Percentiles rank a stretch among this genome's conserved stretches.
Conservation (phyloP, 495 filamentous ascomycete genomes). For the Penicillium argentinense region DNA sequence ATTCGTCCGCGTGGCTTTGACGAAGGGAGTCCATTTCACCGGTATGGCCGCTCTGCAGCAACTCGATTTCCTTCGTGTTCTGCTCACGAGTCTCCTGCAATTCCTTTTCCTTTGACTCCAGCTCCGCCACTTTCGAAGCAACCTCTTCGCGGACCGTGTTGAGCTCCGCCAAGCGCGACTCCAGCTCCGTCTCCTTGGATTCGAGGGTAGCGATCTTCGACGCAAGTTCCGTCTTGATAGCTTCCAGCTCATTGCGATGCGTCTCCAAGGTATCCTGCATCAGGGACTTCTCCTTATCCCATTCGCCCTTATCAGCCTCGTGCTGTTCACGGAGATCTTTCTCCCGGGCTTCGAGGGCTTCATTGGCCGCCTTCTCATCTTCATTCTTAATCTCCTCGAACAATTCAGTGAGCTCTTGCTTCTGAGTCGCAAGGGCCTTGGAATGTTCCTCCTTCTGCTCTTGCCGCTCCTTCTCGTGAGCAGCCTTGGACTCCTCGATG, state of each 20-base stretch:
- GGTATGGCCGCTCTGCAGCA: constrained; percentile 24
- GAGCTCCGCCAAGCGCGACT: constrained; percentile 29
- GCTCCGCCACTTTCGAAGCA: constrained; percentile 14
- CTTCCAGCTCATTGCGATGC: constrained; percentile 37
- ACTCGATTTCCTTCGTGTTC: constrained; percentile 15
- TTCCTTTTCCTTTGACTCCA: constrained; percentile 28
- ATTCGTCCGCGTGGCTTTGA: constrained; percentile 23
- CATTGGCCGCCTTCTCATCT: constrained; percentile 43
- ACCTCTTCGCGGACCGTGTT: constrained; percentile 30
- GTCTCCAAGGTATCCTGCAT: constrained; percentile 43
- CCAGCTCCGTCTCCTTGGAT: constrained; percentile 25
- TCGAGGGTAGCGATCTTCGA: constrained; percentile 30
- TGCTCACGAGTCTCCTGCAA: constrained; percentile 29
- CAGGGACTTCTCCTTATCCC: constrained; percentile 43
- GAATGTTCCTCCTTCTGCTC: constrained; percentile 41
- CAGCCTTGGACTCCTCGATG: constrained; percentile 40
- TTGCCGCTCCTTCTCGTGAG: constrained; percentile 37
- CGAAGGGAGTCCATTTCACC: constrained; percentile 28
- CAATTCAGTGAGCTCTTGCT: constrained; percentile 44
- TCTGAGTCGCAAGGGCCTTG: constrained; percentile 39
- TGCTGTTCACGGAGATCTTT: constrained; percentile 38
- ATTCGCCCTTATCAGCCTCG: constrained; percentile 39
- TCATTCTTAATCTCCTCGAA: constrained; percentile 52
- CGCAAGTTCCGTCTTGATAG: constrained; percentile 33
- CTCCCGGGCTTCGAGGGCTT: constrained; percentile 40